phyloP scores from a whole-genome alignment of 2,329 filamentous ascomycete genomes.

The Remersonia thermophila region DNA sequence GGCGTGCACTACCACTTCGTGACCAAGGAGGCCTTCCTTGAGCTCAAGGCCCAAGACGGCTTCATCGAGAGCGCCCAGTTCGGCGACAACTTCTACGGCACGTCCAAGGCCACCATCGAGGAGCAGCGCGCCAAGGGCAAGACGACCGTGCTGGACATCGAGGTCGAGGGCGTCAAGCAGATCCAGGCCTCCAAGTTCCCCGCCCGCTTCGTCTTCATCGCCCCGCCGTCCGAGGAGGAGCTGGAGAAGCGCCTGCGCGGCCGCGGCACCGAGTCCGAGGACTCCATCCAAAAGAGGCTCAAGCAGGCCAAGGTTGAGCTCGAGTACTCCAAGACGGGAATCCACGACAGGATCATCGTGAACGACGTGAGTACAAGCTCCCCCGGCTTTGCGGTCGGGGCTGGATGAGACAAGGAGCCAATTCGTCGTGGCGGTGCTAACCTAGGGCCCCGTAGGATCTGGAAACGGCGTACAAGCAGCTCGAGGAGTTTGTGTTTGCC shows the following conservation, averaged over 20 bases:
- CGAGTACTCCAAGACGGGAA: constrained; percentile 56
- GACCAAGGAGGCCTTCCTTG: constrained; percentile 51
- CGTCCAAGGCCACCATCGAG: constrained; percentile 65
- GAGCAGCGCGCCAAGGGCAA: constrained; percentile 58
- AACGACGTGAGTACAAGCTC: constrained; percentile 17
- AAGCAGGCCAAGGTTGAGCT: constrained; percentile 63
- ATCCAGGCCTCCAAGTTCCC: constrained; percentile 64
- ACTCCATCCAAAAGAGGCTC: constrained; percentile 55
- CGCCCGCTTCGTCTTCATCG: constrained; percentile 74
- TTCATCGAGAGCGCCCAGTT: constrained; percentile 85
- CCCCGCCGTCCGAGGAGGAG: constrained; percentile 62
- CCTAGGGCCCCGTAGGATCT: constrained; percentile 8
- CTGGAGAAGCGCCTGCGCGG: constrained; percentile 65
- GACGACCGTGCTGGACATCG: constrained; percentile 82
- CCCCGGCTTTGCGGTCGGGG: background rate
- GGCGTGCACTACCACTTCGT: constrained; percentile 76
- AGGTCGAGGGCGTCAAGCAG: constrained; percentile 97
- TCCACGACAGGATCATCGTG: constrained; percentile 30
- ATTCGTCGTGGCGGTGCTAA: background rate
- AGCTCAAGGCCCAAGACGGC: constrained; percentile 52
- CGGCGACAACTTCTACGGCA: constrained; percentile 78
- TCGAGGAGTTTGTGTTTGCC: constrained; percentile 17
- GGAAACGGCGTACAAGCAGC: constrained; percentile 18
- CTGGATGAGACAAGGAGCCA: background rate
- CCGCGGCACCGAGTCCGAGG: constrained; percentile 67